phyloP scores from a whole-genome alignment of 257 asterid genomes.

The Ligustrum vulgare region DNA sequence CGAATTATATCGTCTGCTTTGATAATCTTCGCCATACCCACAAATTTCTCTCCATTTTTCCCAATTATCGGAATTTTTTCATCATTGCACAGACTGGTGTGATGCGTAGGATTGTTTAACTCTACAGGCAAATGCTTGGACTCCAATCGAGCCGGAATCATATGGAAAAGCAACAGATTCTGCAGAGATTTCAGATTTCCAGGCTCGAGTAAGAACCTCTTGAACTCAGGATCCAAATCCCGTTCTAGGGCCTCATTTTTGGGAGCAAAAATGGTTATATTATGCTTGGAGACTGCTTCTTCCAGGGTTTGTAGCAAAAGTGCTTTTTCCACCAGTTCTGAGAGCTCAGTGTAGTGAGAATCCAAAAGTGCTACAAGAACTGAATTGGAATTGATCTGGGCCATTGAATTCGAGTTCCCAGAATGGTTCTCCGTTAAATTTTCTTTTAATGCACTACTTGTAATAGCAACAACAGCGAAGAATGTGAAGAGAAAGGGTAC shows the following conservation, averaged over 20 bases:
- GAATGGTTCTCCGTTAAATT: conserved; percentile 25
- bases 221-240: conserved; percentile 88
- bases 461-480: conserved; percentile 27
- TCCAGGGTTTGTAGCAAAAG: conserved; percentile 76
- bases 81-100: conserved; percentile 40
- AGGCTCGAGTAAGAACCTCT: conserved; percentile 76
- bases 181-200: conserved; percentile 78
- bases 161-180: conserved; percentile 68
- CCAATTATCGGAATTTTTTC: conserved; percentile 39
- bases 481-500: conserved; percentile 25
- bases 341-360: conserved; percentile 87
- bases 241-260: conserved; percentile 75
- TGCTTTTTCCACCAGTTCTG: conserved; percentile 91
- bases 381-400: conserved; percentile 80
- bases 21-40: conserved; percentile 44
- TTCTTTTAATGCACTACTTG: conserved; percentile 57
- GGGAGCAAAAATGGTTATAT: conserved; percentile 89
- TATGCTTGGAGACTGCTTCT: conserved; percentile 73
- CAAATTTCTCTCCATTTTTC: conserved; percentile 41
- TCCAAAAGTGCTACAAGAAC: conserved; percentile 87
- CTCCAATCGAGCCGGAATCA: conserved; percentile 75
- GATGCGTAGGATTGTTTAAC: conserved; percentile 13
- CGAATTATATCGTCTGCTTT: conserved; percentile 62
- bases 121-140: conserved; percentile 39
- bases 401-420: neutral